phyloP scores from a whole-genome alignment of 176 grass and related monocot genomes.

The Tillandsia fasciculata region DNA sequence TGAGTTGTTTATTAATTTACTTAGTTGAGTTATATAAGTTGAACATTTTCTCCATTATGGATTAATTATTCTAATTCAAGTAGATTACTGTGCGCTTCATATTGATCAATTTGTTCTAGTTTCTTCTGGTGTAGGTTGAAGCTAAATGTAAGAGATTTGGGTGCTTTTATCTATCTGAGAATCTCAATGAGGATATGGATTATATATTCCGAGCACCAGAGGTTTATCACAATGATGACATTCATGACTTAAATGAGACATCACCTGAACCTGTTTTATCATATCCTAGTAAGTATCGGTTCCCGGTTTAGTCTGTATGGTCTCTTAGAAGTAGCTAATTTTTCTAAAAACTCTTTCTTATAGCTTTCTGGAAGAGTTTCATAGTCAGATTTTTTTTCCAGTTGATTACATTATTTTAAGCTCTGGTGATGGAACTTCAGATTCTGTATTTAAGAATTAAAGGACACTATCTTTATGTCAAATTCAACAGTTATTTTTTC shows the following conservation, averaged over 20 bases:
- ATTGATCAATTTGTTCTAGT: background rate
- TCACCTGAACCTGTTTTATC: conserved; percentile 34
- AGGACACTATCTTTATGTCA: background rate
- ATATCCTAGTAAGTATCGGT: conserved; percentile 45
- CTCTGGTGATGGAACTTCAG: background rate
- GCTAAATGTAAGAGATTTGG: conserved; percentile 60
- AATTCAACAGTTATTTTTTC: background rate
- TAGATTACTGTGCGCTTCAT: background rate
- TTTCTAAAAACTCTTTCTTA: background rate
- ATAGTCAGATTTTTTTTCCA: background rate
- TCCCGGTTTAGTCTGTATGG: conserved; percentile 4
- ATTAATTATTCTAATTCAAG: background rate
- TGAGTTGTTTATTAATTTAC: no score
- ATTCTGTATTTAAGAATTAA: background rate
- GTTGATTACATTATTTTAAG: background rate
- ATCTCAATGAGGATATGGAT: conserved; percentile 81
- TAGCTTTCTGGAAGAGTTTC: background rate
- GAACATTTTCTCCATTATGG: no score
- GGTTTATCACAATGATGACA: conserved; percentile 39
- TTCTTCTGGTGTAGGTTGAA: conserved; percentile 56
- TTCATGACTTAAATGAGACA: conserved; percentile 38
- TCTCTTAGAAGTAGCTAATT: background rate
- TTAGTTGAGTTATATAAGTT: no score
- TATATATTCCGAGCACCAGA: conserved; percentile 71
- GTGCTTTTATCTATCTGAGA: conserved; percentile 94